phyloP scores from a whole-genome alignment of 2,329 filamentous ascomycete genomes.

The Aspergillus puulaauensis region DNA sequence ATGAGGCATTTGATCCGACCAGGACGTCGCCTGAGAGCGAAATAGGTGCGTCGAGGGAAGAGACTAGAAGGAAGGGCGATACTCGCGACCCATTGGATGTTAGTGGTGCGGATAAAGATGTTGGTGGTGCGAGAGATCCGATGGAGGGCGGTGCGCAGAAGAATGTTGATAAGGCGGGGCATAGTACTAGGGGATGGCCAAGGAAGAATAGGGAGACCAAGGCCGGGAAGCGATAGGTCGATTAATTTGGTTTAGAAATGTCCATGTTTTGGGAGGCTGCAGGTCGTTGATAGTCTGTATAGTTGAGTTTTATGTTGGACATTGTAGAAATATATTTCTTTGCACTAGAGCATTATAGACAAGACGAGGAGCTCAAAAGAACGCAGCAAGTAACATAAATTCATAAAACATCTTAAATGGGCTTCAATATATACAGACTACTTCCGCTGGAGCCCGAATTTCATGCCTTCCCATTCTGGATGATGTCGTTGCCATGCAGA shows the following conservation, averaged over 20 bases:
- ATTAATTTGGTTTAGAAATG: not conserved
- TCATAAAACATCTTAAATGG: not conserved
- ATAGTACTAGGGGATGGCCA: slow-evolving; percentile 39
- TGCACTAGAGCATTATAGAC: not conserved
- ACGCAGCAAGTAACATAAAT: not conserved
- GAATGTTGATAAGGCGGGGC: slow-evolving; percentile 35
- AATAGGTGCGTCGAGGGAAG: slow-evolving; percentile 29
- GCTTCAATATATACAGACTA: not conserved
- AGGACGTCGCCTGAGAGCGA: slow-evolving; percentile 67
- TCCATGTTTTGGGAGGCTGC: not conserved
- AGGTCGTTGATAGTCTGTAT: not conserved
- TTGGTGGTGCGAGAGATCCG: slow-evolving; percentile 51
- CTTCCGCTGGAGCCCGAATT: not conserved
- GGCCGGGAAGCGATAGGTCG: slow-evolving; percentile 3
- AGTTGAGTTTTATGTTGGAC: not conserved
- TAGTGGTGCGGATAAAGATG: slow-evolving; percentile 60
- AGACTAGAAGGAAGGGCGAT: slow-evolving; percentile 42
- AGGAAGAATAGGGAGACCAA: slow-evolving; percentile 33
- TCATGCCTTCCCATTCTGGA: slow-evolving; percentile 24
- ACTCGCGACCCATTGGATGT: slow-evolving; percentile 56
- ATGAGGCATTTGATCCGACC: slow-evolving; percentile 68
- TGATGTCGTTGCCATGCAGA: slow-evolving; percentile 39
- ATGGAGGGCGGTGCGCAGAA: slow-evolving; percentile 46
- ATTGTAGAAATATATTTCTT: not conserved
- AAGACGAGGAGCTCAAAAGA: not conserved